Base-by-base conservation (phyloP, 139 green algal genomes). In the Picochlorum sp. region DNA sequence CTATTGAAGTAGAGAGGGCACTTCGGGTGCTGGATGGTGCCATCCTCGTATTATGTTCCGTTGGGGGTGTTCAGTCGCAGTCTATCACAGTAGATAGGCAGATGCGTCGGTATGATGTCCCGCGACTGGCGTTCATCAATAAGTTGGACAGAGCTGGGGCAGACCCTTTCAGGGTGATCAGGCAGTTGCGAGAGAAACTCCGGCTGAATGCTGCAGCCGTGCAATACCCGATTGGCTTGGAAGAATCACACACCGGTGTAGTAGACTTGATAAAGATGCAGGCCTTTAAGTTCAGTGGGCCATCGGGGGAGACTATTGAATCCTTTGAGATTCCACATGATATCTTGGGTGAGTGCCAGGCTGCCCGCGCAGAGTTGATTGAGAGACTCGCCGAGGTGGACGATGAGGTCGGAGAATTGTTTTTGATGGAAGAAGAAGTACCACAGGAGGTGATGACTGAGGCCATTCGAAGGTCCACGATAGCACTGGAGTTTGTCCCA, bases 1-100 rank as follows among this genome's bases (percentile, higher is more conserved):
- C 94, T 34, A 96, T 99, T 38, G 93, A 99, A 76, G 92, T 98
- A 55, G 94, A 98, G 76, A 83, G 94, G 10, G 85, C 94, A 8
- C 77, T 99, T 76, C 77, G 94, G 10, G 94, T 98, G 65, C 77
- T 98, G 68, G 94, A 98, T 66, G 94, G 94, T 14, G 94, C 94
- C 1, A 79, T 99, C 6, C 79, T 99, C 59, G 91, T 99, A 60
- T 81, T 99, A 24, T 99, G 93, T 72, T 78, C 67, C 18, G 90
- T 97, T 31, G 87, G 90, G 31, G 90, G 87, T 13, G 84, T 98
- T 62, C 93, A 98, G 81, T 88, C 71, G 61, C 93, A 97, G 78
- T 88, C 68, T 63, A 97, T 90, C 80, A 97, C 81, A n/a, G 92
- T 96, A 21, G 92, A 98, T 71, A 65, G 92, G 4, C 91, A 97